Evolutionary conservation across 768 basidiomycete species (phyloP), one percentile per base, ranked within the genome.

Genomic region (Tulasnella sp.): DNA sequence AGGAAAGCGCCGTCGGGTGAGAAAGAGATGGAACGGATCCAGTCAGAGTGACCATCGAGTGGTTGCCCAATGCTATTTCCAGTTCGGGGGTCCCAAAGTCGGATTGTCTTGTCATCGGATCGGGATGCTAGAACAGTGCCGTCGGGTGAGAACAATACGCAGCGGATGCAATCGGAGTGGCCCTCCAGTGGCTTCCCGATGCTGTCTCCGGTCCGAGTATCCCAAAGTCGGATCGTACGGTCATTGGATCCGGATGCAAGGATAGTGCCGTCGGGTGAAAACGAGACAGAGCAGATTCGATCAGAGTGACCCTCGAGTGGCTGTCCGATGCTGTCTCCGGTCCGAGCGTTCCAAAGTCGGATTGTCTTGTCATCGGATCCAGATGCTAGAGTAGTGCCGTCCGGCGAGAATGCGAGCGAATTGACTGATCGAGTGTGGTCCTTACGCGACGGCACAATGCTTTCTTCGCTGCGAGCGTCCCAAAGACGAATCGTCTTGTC

Each of bases 111-210:
- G 16, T 41, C 22, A 22, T n/a, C n/a, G 14, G 63, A 71, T 19
- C 9, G 69, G 17, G 70, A 71, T 9, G 37, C 32, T 7, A 71
- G 26, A 11, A 12, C 14, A 11, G 12, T n/a, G 6, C 70, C 70
- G 36, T 71, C 70, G 14, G 70, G 68, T 35, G 70, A 71, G 37
- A 71, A 71, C n/a, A 29, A 11, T 14, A 71, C 63, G 11, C 7
- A 26, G 12, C 29, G 7, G 8, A 71, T 19, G 19, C 19, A 19
- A 29, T 29, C 41, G 36, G 16, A 19, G 41, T n/a, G 26, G 19
- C 63, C 29, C 19, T 26, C 62, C 17, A 67, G 35, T 37, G 42
- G 40, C 16, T 19, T 59, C 37, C 63, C 35, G 34, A 65, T 65
- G 2, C 2, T 6, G 7, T 22, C 17, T 17, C 63, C 63, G 19